These are phyloP conservation scores for Prunus kanzakura DNA, from an alignment of 306 rosid species.

Conservation along the genomic window DNA sequence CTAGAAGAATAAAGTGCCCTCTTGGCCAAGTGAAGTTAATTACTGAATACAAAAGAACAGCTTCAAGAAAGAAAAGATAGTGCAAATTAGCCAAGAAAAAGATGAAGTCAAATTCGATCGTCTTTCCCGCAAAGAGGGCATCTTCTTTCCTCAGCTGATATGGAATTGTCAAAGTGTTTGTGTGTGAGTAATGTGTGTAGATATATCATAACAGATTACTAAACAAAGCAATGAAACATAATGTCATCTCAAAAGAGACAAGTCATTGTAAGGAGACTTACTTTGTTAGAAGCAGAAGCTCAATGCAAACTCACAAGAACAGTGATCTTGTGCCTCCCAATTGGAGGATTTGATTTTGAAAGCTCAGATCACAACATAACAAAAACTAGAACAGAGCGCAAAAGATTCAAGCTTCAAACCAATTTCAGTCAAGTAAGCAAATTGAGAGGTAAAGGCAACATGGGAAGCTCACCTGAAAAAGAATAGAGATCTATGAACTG, in stretches of 20 bases:
- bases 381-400: not conserved
- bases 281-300: not conserved
- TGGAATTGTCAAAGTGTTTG: too few species aligned
- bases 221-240: not conserved
- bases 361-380: not conserved
- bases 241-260: not conserved
- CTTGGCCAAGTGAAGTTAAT: not conserved
- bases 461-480: slow-evolving; percentile 35
- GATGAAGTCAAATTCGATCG: not conserved
- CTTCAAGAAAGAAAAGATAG: not conserved
- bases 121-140: not conserved
- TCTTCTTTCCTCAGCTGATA: too few species aligned
- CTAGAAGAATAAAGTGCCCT: not conserved
- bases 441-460: slow-evolving; percentile 17
- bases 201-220: not conserved
- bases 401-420: not conserved
- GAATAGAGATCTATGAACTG: slow-evolving; percentile 41
- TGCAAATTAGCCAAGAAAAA: not conserved
- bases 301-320: not conserved
- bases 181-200: not conserved
- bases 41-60: not conserved
- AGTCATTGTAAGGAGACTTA: not conserved
- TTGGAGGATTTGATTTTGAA: not conserved
- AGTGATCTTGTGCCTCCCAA: not conserved
- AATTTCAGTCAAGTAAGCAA: not conserved